Evolutionary conservation across 805 yeast species (phyloP), one percentile per base, ranked within the genome.

Genomic region (Candida nonsorbophila): DNA sequence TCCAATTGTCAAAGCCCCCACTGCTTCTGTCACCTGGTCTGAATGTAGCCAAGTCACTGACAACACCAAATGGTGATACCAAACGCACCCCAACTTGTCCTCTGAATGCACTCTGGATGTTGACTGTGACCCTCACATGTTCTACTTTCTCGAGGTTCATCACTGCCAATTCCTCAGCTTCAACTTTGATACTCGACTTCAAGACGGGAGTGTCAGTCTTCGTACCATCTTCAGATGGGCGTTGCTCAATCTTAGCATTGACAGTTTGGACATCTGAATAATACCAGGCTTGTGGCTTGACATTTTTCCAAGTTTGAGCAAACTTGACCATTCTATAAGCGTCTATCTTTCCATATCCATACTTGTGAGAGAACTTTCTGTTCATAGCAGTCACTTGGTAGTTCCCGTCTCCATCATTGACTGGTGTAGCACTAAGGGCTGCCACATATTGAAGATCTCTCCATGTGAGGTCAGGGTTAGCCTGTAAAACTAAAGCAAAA

Each of bases 331-430:
- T 71, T 15, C 55, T 58, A 41, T 73, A 79, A 0, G 97, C 90
- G 56, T 92, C 97, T 14, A 88, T 58, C 47, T 84, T 84, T 27
- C 98, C 98, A 63, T 79, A 92, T 0, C 98, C 98, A 57, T 80
- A 92, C 38, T 69, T 73, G 47, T 86, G 95, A 7, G 94, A 84
- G 53, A 82, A 92, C 42, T 67, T 62, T 44, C 77, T 72, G 11
- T 82, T 69, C 40, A 81, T 61, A 0, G 82, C 80, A 4, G 88
- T 76, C 6, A 58, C 51, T 53, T 85, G 94, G 79, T 90, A 87
- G 18, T 70, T 62, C 0, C 81, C 81, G 44, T 84, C 94, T 9
- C 77, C 72, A 36, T 56, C 59, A 42, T 79, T 74, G 15, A 92
- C 67, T 18, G 80, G 80, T 12, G 73, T 72, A 1, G 95, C 79